phyloP scores from a whole-genome alignment of 257 asterid genomes.

The Oldenlandia corymbosa region DNA sequence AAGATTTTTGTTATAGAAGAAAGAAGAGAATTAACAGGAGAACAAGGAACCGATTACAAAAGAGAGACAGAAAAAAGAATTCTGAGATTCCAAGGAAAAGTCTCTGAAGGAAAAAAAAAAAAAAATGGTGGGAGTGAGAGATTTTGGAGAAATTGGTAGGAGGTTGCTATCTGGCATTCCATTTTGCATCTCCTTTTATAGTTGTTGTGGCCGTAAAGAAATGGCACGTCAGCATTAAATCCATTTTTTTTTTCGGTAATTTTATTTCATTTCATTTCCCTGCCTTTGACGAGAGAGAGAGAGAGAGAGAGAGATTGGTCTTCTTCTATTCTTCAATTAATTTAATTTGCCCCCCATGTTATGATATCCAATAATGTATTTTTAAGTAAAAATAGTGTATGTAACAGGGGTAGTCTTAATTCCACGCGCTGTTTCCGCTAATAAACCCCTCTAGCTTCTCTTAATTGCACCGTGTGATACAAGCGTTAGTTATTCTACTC shows the following conservation, averaged over 20 bases:
- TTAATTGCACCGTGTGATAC: conserved; percentile 2
- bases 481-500: background rate
- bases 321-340: no score
- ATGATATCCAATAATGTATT: no score
- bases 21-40: no score
- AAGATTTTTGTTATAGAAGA: no score
- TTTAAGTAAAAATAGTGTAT: no score
- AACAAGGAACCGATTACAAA: no score
- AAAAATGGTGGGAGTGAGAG: background rate
- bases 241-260: background rate
- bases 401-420: background rate
- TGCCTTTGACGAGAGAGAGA: conserved; percentile 2
- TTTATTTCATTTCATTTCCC: background rate
- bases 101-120: background rate
- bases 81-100: no score
- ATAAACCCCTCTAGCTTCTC: background rate
- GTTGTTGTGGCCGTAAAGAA: conserved; percentile 9
- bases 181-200: conserved; percentile 9
- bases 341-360: no score
- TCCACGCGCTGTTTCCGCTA: conserved; percentile 16
- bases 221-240: background rate
- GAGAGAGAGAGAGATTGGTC: no score
- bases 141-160: background rate
- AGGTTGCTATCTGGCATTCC: conserved; percentile 15
- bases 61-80: no score